Evolutionary conservation across 2,329 filamentous ascomycete species (phyloP).

Genomic region (Catunica adiposa): DNA sequence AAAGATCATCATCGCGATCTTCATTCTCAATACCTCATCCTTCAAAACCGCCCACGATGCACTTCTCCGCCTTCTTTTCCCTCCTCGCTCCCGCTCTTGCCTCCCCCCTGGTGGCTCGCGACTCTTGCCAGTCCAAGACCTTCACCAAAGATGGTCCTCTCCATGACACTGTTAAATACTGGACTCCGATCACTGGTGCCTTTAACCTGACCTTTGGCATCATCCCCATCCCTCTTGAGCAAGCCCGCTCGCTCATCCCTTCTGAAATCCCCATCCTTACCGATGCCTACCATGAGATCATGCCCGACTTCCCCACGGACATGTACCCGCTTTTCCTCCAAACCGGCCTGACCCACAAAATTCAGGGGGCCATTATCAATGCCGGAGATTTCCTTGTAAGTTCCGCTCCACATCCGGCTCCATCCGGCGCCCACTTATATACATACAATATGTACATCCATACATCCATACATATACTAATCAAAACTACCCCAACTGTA

Average conservation of each 20-base stretch:
- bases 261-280: neutral
- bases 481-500: conserved; percentile 19
- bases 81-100: neutral
- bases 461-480: too few species aligned
- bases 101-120: neutral
- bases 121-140: neutral
- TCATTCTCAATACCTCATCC: neutral
- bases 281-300: neutral
- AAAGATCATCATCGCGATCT: too few species aligned
- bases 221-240: neutral
- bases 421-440: too few species aligned
- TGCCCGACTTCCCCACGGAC: conserved; percentile 28
- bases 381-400: conserved; percentile 32
- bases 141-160: neutral
- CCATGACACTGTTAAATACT: neutral
- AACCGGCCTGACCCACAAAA: conserved; percentile 34
- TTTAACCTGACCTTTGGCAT: neutral
- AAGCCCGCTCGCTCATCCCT: neutral
- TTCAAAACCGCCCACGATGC: neutral
- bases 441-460: too few species aligned
- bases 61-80: neutral
- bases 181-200: neutral
- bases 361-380: conserved; percentile 26
- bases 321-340: conserved; percentile 38
- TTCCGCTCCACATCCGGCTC: neutral